Evolutionary conservation across 1,284 basidiomycete genomes (phyloP).

Genomic region (Boletus hoseneyae): DNA sequence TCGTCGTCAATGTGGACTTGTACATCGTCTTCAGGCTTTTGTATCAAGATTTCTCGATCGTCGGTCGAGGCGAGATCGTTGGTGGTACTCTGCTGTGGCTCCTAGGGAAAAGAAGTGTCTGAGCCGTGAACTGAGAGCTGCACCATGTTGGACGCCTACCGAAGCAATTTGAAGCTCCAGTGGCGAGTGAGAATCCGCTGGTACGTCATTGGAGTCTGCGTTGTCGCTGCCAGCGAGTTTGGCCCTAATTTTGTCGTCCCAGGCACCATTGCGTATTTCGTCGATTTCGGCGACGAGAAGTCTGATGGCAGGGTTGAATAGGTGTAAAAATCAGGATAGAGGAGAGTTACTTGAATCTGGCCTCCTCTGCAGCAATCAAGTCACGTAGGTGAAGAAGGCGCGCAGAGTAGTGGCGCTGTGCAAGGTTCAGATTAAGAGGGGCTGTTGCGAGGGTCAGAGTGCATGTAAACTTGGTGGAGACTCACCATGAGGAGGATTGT

Average conservation of each 20-base stretch:
- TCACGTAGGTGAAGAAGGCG: conserved; percentile 69
- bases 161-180: background rate
- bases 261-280: conserved; percentile 66
- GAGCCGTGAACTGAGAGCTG: background rate
- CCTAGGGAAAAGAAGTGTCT: conserved; percentile 5
- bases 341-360: conserved; percentile 65
- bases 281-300: conserved; percentile 65
- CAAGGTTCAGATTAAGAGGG: conserved; percentile 59
- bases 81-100: conserved; percentile 9
- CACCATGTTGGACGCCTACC: conserved; percentile 11
- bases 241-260: conserved; percentile 54
- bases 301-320: conserved; percentile 33
- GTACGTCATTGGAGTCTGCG: conserved; percentile 9
- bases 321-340: background rate
- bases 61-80: conserved; percentile 5
- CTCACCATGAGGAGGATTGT: conserved; percentile 41
- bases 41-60: background rate
- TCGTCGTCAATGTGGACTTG: conserved; percentile 6
- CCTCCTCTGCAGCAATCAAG: conserved; percentile 69
- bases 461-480: background rate
- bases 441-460: conserved; percentile 32
- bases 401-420: conserved; percentile 66
- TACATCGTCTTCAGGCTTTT: conserved; percentile 8
- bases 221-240: conserved; percentile 34
- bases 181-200: conserved; percentile 7